Evolutionary conservation across 345 rosid genomes (phyloP).

Genomic region (Gossypioides kirkii): DNA sequence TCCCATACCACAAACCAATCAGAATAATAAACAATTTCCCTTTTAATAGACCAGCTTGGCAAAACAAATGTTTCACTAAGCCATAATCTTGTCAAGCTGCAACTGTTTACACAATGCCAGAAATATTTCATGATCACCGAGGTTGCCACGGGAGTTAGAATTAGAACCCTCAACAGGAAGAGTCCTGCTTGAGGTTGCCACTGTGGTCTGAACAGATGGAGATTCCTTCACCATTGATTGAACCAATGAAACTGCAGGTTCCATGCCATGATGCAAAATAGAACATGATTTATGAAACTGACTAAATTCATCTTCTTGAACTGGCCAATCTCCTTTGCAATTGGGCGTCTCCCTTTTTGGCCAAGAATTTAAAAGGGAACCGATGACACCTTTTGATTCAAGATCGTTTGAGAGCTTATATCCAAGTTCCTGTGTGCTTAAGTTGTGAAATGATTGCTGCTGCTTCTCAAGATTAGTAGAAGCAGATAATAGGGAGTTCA

Average conservation of each 20-base stretch:
- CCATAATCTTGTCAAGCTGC: slow-evolving; percentile 40
- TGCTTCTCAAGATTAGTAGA: slow-evolving; percentile 40
- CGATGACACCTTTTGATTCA: slow-evolving; percentile 16
- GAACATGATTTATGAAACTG: slow-evolving; percentile 26
- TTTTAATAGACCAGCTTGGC: neutral
- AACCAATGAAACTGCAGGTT: slow-evolving; percentile 44
- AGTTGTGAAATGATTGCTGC: slow-evolving; percentile 32
- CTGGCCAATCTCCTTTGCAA: slow-evolving; percentile 38
- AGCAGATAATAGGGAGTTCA: slow-evolving; percentile 30
- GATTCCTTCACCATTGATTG: slow-evolving; percentile 47
- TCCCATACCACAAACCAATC: neutral
- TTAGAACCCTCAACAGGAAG: slow-evolving; percentile 24
- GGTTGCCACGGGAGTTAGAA: slow-evolving; percentile 19
- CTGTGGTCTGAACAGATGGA: slow-evolving; percentile 26
- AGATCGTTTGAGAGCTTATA: slow-evolving; percentile 18
- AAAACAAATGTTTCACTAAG: slow-evolving; percentile 6
- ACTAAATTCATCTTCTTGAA: slow-evolving; percentile 26
- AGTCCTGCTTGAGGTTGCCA: slow-evolving; percentile 5
- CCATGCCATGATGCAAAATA: slow-evolving; percentile 26
- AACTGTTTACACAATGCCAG: slow-evolving; percentile 39
- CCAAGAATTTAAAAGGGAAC: slow-evolving; percentile 33
- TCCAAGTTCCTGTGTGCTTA: slow-evolving; percentile 34
- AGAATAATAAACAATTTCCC: neutral
- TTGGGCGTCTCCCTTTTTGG: slow-evolving; percentile 38
- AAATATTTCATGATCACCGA: slow-evolving; percentile 23